Base-by-base conservation (phyloP, 108 stramenopile genomes). In the Conticribra guillardii region DNA sequence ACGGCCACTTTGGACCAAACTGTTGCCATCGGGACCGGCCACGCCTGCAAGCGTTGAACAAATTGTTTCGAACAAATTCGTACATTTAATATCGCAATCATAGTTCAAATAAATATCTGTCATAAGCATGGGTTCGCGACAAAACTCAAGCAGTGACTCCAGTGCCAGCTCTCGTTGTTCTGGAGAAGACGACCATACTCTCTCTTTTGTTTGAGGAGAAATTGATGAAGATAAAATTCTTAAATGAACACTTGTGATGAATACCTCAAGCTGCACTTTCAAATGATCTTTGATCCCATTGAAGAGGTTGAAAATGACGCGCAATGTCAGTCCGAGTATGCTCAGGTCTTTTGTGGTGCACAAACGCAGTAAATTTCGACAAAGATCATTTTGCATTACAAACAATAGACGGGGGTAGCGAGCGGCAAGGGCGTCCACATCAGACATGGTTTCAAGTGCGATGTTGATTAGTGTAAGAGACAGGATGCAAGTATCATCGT, bases 281-380 rank as follows among this genome's bases (percentile, higher is more conserved):
- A 99, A 54, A 62, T 98, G 92, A 62, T 95, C 91, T 67, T 95
- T 93, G 64, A 98, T 96, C 21, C 89, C 87, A 54, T 93, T 93
- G 78, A 99, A 99, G 8, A 98, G 85, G 79, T 98, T 97, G 80
- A 98, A 99, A 52, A 99, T 95, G 30, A 98, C 96, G 15, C 98
- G 73, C 66, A 98, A 73, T 8, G 96, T 90, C 53, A 95, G 82
- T 63, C 87, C 87, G 16, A 99, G 72, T 37, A 97, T 86, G 56
- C 63, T 65, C 49, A 96, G 76, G 67, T 99, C 97, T 16, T 82
- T 78, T 4, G 96, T 85, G 19, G 95, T 93, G 56, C 89, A 86
- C 77, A 89, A 82, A 37, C 87, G 87, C 61, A 99, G 69, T 62
- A 98, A 73, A 72, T 87, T 90, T 55, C 89, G 89, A 82, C 96